Conservation (phyloP, 805 yeast species). For the Saturnispora mendoncae region DNA sequence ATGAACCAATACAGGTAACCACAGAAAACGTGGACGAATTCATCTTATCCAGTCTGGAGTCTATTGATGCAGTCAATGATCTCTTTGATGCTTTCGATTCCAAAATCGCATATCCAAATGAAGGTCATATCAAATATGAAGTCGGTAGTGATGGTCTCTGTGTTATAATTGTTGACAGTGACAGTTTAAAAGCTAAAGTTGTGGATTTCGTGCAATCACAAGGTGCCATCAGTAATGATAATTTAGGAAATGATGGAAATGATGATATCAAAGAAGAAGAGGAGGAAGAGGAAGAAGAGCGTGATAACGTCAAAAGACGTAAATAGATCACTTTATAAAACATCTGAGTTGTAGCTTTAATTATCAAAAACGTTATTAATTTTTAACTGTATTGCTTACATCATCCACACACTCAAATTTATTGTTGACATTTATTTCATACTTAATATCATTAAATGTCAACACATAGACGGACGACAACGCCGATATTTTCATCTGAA, state of each 20-base stretch:
- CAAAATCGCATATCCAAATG: slow-evolving; percentile 44
- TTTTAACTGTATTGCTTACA: background rate
- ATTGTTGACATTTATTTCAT: background rate
- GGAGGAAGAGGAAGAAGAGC: slow-evolving; percentile 11
- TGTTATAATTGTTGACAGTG: slow-evolving; percentile 42
- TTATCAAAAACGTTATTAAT: background rate
- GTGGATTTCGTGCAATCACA: slow-evolving; percentile 33
- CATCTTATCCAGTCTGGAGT: slow-evolving; percentile 25
- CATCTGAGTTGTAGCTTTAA: background rate
- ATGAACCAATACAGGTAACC: slow-evolving; percentile 8
- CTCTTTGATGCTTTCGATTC: slow-evolving; percentile 48
- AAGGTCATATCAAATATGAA: slow-evolving; percentile 46
- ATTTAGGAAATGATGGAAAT: slow-evolving; percentile 1
- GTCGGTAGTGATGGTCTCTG: slow-evolving; percentile 55
- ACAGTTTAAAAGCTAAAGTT: slow-evolving; percentile 31
- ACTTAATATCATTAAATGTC: slow-evolving; percentile 1
- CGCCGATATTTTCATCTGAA: background rate
- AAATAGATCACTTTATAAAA: slow-evolving; percentile 3
- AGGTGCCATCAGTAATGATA: slow-evolving; percentile 7
- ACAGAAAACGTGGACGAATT: slow-evolving; percentile 10
- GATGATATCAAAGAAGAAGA: slow-evolving; percentile 1
- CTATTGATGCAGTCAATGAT: slow-evolving; percentile 38
- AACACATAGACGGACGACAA: slow-evolving; percentile 7
- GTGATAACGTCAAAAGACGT: slow-evolving; percentile 4
- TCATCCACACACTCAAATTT: background rate